These are phyloP conservation scores for Fusarium nygamai DNA, from an alignment of 2,329 filamentous ascomycete genomes.

Conservation along the genomic window DNA sequence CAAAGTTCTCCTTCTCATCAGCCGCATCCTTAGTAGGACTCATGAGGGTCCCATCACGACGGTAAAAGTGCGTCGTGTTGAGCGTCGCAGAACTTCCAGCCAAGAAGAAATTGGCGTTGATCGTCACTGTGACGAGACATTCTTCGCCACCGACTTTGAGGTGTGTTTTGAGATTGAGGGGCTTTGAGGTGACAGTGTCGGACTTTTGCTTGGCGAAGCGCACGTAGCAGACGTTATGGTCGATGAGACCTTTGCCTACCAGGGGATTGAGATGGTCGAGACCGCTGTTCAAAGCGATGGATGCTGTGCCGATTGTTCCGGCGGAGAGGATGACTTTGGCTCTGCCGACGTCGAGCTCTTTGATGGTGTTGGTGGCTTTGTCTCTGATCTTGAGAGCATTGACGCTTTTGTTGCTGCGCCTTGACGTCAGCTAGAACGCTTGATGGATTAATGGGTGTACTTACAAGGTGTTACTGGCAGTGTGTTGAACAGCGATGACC, in stretches of 20 bases:
- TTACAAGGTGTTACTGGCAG: neutral
- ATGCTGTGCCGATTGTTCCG: slow-evolving; percentile 26
- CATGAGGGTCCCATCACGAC: slow-evolving; percentile 1
- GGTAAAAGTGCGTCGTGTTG: slow-evolving; percentile 26
- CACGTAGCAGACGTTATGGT: slow-evolving; percentile 31
- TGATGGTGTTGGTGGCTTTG: slow-evolving; percentile 1
- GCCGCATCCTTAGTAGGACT: neutral
- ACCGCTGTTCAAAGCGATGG: slow-evolving; percentile 28
- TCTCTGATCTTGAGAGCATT: slow-evolving; percentile 23
- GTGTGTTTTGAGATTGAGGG: slow-evolving; percentile 25
- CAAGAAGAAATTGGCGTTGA: slow-evolving; percentile 33
- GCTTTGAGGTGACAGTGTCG: slow-evolving; percentile 7
- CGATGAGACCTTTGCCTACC: slow-evolving; percentile 20
- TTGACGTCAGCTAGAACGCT: rapidly evolving
- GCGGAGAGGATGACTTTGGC: slow-evolving; percentile 22
- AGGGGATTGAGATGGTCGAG: slow-evolving; percentile 6
- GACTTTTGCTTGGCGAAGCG: slow-evolving; percentile 26
- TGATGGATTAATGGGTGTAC: rapidly evolving
- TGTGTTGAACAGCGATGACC: slow-evolving; percentile 14
- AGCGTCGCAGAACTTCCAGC: slow-evolving; percentile 26
- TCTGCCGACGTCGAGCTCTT: slow-evolving; percentile 11
- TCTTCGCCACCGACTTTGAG: slow-evolving; percentile 6
- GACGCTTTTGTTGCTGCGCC: neutral
- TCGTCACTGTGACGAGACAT: slow-evolving; percentile 24
- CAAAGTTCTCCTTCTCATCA: slow-evolving; percentile 15